These are phyloP conservation scores for Hypholoma sublateritium DNA, from an alignment of 768 basidiomycete species.

Conservation along the genomic window DNA sequence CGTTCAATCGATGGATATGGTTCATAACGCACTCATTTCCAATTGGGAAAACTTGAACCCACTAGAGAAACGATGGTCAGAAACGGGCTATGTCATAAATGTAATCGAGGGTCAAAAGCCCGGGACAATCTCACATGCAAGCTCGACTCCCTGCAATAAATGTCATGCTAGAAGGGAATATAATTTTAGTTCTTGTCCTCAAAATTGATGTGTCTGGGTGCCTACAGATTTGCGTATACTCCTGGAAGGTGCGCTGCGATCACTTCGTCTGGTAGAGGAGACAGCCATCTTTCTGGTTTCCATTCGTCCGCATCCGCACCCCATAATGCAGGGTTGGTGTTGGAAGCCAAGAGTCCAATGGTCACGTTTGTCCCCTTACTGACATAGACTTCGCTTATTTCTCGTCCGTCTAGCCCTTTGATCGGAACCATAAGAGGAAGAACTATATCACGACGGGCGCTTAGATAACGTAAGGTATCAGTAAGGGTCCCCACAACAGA, in stretches of 20 bases:
- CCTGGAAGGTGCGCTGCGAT: conserved; percentile 2
- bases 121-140: conserved; percentile 4
- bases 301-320: conserved; percentile 44
- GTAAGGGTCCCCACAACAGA: neutral
- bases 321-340: conserved; percentile 42
- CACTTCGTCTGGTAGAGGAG: conserved; percentile 27
- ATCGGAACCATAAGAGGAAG: conserved; percentile 43
- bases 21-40: conserved; percentile 7
- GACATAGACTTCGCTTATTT: conserved; percentile 35
- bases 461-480: conserved; percentile 13
- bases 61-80: neutral
- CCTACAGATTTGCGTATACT: conserved; percentile 6
- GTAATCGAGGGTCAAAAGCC: too few relatives aligned
- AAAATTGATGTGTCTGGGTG: neutral
- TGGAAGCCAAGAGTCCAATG: conserved; percentile 36
- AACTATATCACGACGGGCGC: conserved; percentile 34
- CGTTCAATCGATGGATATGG: neutral
- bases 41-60: conserved; percentile 1
- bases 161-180: neutral
- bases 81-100: neutral
- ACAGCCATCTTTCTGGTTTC: conserved; percentile 50
- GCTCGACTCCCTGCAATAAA: conserved; percentile 7
- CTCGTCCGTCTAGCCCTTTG: conserved; percentile 32
- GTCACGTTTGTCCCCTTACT: conserved; percentile 38
- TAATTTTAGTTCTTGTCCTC: neutral